Percentiles rank a stretch among this genome's conserved stretches.
Evolutionary conservation across 148 eudicot species (phyloP).

Genomic region (Cornus suecica): DNA sequence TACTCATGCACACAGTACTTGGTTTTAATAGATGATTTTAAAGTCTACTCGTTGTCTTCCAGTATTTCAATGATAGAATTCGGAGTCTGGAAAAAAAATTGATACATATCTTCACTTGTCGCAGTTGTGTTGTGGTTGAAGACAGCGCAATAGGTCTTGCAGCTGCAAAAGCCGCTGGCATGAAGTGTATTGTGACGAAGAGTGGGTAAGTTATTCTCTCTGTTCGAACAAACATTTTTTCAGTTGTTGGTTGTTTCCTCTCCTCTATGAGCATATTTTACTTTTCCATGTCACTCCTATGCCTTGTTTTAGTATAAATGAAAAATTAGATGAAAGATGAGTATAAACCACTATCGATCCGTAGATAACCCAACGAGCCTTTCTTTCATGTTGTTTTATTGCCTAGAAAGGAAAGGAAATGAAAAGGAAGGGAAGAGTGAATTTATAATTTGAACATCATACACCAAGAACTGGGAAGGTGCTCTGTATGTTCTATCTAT

Average conservation of each 20-base stretch:
- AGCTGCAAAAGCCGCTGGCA: slow-evolving; percentile 99
- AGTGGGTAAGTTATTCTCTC: slow-evolving; percentile 60
- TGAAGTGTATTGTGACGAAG: slow-evolving; percentile 94
- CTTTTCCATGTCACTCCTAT: neutral
- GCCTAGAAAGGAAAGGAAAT: too few species aligned
- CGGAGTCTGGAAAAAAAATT: neutral
- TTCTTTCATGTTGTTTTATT: too few species aligned
- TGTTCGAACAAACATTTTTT: neutral
- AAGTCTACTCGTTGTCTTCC: neutral
- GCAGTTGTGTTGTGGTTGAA: slow-evolving; percentile 91
- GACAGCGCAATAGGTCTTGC: slow-evolving; percentile 96
- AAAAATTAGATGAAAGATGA: too few species aligned
- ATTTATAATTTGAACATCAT: too few species aligned
- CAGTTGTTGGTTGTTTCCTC: too few species aligned
- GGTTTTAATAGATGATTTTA: neutral
- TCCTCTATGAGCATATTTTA: too few species aligned
- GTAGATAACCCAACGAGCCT: too few species aligned
- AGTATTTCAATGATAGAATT: neutral
- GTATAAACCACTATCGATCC: too few species aligned
- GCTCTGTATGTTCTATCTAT: too few species aligned
- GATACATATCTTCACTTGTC: neutral
- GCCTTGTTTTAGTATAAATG: neutral
- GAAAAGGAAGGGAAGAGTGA: too few species aligned
- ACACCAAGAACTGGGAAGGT: too few species aligned
- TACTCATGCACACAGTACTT: neutral